Base-by-base conservation (phyloP, 2,329 filamentous ascomycete species). In the Phialophora macrospora region DNA sequence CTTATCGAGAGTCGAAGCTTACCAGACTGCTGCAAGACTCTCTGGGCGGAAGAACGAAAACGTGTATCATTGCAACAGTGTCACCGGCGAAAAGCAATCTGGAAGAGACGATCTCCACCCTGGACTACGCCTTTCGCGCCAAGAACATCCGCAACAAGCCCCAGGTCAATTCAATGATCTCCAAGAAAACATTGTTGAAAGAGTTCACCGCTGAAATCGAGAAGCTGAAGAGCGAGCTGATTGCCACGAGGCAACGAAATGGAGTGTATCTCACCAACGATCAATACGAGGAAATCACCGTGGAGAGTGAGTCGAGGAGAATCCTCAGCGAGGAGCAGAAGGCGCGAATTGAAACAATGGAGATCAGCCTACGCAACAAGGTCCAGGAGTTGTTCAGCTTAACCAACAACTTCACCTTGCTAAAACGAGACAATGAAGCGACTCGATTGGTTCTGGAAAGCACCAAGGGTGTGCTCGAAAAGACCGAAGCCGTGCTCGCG, bases 141-240 rank as follows among this genome's bases (percentile, higher is more conserved):
- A 99, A 99, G 82, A 98, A 99, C 72, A 99, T 99, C 73, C 90
- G 92, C 57, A 99, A 99, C 79, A 97, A 97, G 78, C 96, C 95
- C 0, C 95, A 99, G 75, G 85, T 96, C 73, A 99, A 98, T 78
- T 91, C 92, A 56, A 86, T 92, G 74, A 87, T 98, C 70, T 93
- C 92, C 69, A 99, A 98, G 79, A 96, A 95, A 79, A 97, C 92
- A 2, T 79, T 99, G 12, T 84, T 99, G 11, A 89, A 87, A 66
- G 95, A 99, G 70, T 97, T 97, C 70, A 95, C 94, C 0, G 82
- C 85, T 26, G 95, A 99, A 75, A 97, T 99, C 59, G 93, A 99
- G 77, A 95, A 92, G 75, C 83, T 99, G 41, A 97, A 96, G 81
- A 91, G 90, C 71, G 95, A 99, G 75, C 83, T 99, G 14, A 96